phyloP scores from a whole-genome alignment of 495 filamentous ascomycete genomes.

The Pyronema domesticum region DNA sequence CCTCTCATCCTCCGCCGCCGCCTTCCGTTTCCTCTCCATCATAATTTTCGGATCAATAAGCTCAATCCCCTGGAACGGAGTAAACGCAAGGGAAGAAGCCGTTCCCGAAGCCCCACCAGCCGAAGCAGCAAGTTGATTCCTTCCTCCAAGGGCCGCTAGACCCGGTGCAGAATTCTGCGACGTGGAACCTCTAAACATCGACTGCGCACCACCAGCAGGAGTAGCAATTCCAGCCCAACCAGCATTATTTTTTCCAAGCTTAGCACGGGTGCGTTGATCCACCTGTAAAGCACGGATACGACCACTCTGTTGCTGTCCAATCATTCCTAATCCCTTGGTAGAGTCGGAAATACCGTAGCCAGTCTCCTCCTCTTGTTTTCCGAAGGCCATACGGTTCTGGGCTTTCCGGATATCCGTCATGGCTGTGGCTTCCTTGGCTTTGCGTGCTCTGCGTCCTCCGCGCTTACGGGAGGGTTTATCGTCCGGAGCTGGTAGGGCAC shows the following conservation, averaged over 20 bases:
- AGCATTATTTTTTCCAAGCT: constrained; percentile 84
- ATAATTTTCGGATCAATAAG: constrained; percentile 86
- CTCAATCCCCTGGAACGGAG: constrained; percentile 84
- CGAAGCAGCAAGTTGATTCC: constrained; percentile 26
- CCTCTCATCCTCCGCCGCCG: constrained; percentile 81
- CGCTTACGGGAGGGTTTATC: constrained; percentile 90
- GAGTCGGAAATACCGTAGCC: constrained; percentile 78
- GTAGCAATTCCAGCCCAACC: constrained; percentile 74
- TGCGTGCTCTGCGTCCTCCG: constrained; percentile 75
- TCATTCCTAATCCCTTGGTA: constrained; percentile 84
- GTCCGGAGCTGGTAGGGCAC: constrained; percentile 82
- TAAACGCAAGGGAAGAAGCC: constrained; percentile 77
- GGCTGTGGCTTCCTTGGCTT: constrained; percentile 89
- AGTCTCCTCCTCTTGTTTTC: constrained; percentile 86
- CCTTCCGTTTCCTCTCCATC: constrained; percentile 64
- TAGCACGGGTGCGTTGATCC: constrained; percentile 81
- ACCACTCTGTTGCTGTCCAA: constrained; percentile 72
- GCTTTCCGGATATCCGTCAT: constrained; percentile 96
- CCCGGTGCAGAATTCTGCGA: constrained; percentile 34
- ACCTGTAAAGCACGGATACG: constrained; percentile 74
- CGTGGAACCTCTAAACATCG: constrained; percentile 62
- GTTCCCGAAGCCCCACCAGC: constrained; percentile 47
- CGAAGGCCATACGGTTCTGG: constrained; percentile 90
- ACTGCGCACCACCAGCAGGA: constrained; percentile 47
- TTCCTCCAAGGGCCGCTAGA: constrained; percentile 56